phyloP scores from a whole-genome alignment of 1,284 basidiomycete species.

The Mycosarcoma mackinlayi region DNA sequence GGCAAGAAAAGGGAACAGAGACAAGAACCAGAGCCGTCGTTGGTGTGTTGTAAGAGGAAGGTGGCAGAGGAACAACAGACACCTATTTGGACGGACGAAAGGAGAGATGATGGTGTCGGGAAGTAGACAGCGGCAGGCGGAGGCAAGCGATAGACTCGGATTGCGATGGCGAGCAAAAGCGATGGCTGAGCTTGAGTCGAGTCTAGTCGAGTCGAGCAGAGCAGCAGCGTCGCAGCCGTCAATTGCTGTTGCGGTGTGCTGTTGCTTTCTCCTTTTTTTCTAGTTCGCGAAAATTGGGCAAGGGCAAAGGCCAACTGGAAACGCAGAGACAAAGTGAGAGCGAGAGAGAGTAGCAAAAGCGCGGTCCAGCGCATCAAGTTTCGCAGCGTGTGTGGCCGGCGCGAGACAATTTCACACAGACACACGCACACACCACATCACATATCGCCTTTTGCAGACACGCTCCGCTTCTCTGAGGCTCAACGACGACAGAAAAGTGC shows the following conservation, averaged over 20 bases:
- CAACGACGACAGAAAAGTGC: too few species aligned
- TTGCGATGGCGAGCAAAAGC: constrained; percentile 17
- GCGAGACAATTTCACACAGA: not conserved
- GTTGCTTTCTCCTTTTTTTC: not conserved
- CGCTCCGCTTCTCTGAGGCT: too few species aligned
- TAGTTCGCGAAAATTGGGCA: not conserved
- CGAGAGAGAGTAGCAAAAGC: not conserved
- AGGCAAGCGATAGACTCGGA: constrained; percentile 13
- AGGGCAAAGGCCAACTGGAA: not conserved
- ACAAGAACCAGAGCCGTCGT: constrained; percentile 3
- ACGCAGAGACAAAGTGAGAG: not conserved
- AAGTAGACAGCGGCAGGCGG: not conserved
- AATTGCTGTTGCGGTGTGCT: not conserved
- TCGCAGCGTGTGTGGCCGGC: constrained; percentile 2
- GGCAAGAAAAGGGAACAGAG: not conserved
- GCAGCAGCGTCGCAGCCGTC: too few species aligned
- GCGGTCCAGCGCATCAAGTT: not conserved
- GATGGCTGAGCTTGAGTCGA: constrained; percentile 6
- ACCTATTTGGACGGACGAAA: constrained; percentile 9
- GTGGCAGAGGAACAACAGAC: not conserved
- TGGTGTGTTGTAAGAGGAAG: constrained; percentile 10
- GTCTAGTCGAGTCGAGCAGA: not conserved
- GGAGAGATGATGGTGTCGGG: constrained; percentile 24
- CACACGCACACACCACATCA: too few species aligned
- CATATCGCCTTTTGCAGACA: too few species aligned